Conservation (phyloP, 495 filamentous ascomycete genomes). For the Xylaria grammica region DNA sequence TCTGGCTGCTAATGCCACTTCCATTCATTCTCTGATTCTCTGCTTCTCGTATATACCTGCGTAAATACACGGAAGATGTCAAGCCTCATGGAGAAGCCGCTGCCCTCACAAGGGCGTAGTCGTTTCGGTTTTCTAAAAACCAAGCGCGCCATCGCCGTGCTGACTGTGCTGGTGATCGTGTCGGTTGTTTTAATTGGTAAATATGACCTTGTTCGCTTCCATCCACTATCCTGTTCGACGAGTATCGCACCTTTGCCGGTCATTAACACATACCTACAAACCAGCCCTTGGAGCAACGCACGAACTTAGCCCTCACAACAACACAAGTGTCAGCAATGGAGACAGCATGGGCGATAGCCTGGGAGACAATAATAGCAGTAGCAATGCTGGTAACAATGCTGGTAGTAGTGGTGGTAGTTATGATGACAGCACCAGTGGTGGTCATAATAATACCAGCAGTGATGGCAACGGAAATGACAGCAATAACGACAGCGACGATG, state of each 20-base stretch:
- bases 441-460: slow-evolving; percentile 1
- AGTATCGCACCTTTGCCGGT: too few relatives aligned
- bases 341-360: background rate
- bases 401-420: background rate
- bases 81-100: background rate
- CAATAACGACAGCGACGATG: background rate
- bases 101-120: background rate
- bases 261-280: slow-evolving; percentile 16
- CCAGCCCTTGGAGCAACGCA: slow-evolving; percentile 33
- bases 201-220: background rate
- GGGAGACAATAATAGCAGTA: background rate
- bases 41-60: background rate
- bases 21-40: background rate
- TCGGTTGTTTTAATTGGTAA: slow-evolving; percentile 32
- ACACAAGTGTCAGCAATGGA: background rate
- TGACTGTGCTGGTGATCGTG: slow-evolving; percentile 26
- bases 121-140: slow-evolving; percentile 31
- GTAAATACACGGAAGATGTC: slow-evolving; percentile 4
- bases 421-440: background rate
- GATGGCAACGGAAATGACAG: background rate
- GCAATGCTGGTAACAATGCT: background rate
- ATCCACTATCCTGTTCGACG: too few relatives aligned
- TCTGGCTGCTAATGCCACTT: background rate
- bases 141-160: slow-evolving; percentile 28
- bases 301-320: slow-evolving; percentile 5